Conservation (phyloP, 441 rosid genomes). For the Eutrema salsugineum region DNA sequence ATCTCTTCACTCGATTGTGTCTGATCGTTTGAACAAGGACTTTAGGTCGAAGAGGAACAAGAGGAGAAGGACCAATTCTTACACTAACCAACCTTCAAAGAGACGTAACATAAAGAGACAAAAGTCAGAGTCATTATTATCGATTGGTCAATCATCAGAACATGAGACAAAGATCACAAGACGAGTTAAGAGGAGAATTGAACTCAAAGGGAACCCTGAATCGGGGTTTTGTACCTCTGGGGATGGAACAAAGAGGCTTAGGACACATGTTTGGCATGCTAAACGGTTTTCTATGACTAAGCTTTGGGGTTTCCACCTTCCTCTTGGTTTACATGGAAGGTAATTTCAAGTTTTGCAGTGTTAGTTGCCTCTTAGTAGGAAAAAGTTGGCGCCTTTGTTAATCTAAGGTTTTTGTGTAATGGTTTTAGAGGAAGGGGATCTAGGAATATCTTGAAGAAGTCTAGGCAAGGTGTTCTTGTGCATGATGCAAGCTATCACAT, state of each 20-base stretch:
- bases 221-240: slow-evolving; percentile 57
- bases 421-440: slow-evolving; percentile 78
- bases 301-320: slow-evolving; percentile 87
- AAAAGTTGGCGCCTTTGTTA: background rate
- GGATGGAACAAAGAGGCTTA: slow-evolving; percentile 86
- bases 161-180: slow-evolving; percentile 41
- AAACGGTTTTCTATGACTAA: slow-evolving; percentile 86
- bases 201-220: slow-evolving; percentile 57
- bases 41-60: slow-evolving; percentile 66
- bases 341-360: slow-evolving; percentile 10
- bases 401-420: slow-evolving; percentile 17
- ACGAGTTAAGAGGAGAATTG: slow-evolving; percentile 55
- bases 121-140: slow-evolving; percentile 25
- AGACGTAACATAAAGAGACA: slow-evolving; percentile 46
- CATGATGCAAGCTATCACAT: slow-evolving; percentile 87
- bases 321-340: slow-evolving; percentile 91
- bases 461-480: slow-evolving; percentile 57
- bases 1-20: slow-evolving; percentile 58
- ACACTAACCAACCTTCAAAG: slow-evolving; percentile 49
- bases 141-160: slow-evolving; percentile 19
- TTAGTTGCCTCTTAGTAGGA: background rate
- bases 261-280: slow-evolving; percentile 95
- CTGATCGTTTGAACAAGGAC: slow-evolving; percentile 54
- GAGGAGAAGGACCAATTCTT: slow-evolving; percentile 82
- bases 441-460: slow-evolving; percentile 82